phyloP scores from a whole-genome alignment of 768 basidiomycete genomes.

The Suillus americanus region DNA sequence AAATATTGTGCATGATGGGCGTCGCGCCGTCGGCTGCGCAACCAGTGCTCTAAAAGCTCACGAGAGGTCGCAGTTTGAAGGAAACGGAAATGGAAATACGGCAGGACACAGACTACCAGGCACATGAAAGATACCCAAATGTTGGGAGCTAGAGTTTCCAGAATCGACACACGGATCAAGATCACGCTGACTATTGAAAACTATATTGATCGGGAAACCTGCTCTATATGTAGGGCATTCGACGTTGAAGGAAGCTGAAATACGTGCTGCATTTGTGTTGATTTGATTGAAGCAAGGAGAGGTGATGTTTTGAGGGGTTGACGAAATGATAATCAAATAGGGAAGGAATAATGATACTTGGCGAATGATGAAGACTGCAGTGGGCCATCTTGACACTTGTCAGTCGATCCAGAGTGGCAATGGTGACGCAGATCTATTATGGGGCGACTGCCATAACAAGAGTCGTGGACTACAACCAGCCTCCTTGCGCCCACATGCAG shows the following conservation, averaged over 20 bases:
- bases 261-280: background rate
- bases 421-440: background rate
- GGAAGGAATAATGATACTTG: background rate
- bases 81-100: background rate
- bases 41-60: background rate
- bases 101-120: background rate
- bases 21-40: background rate
- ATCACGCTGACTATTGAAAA: background rate
- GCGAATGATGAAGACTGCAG: background rate
- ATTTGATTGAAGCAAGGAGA: background rate
- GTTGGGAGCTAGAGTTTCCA: background rate
- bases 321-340: background rate
- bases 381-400: background rate
- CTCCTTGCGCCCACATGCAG: background rate
- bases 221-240: background rate
- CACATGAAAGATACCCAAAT: background rate
- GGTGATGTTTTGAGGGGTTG: background rate
- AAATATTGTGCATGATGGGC: background rate
- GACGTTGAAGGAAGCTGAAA: background rate
- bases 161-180: background rate
- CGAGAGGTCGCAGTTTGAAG: background rate
- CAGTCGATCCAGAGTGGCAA: background rate
- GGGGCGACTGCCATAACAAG: background rate
- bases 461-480: background rate
- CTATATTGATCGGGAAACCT: background rate